Percentiles rank a stretch among this genome's conserved stretches.
Evolutionary conservation across 768 basidiomycete species (phyloP).

Genomic region (Pulveroboletus sp.): DNA sequence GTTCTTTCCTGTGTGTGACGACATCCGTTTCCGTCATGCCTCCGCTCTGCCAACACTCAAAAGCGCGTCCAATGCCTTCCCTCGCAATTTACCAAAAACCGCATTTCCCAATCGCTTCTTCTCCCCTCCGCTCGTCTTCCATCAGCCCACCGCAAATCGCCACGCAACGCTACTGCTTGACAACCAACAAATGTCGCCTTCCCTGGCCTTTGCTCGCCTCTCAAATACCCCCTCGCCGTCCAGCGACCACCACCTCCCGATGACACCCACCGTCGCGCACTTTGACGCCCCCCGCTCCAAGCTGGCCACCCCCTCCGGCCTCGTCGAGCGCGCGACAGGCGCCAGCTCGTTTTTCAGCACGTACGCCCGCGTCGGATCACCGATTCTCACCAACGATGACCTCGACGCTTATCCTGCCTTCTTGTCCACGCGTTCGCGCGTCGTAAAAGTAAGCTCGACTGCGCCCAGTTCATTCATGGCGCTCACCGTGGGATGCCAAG

Average conservation of each 20-base stretch:
- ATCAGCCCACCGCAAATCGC: slow-evolving; percentile 32
- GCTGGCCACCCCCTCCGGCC: background rate
- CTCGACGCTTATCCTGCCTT: slow-evolving; percentile 37
- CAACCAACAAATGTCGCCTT: slow-evolving; percentile 34
- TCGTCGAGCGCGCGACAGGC: slow-evolving; percentile 1
- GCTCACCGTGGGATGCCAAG: slow-evolving; percentile 12
- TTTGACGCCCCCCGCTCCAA: slow-evolving; percentile 10
- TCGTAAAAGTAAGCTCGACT: slow-evolving; percentile 44
- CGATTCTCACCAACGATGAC: slow-evolving; percentile 14
- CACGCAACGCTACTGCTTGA: slow-evolving; percentile 26
- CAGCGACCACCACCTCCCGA: slow-evolving; percentile 9
- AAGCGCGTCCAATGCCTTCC: slow-evolving; percentile 1
- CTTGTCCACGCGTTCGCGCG: slow-evolving; percentile 49
- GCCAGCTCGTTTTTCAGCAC: slow-evolving; percentile 1
- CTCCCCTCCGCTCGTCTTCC: slow-evolving; percentile 17
- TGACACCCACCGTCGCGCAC: slow-evolving; percentile 12
- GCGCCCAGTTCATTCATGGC: no score
- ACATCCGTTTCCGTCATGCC: slow-evolving; percentile 24
- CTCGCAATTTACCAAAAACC: slow-evolving; percentile 13
- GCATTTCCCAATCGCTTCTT: slow-evolving; percentile 19
- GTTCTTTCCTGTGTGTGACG: slow-evolving; percentile 29
- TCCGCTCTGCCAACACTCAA: slow-evolving; percentile 19
- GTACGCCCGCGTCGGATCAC: slow-evolving; percentile 22
- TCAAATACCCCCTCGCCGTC: slow-evolving; percentile 28
- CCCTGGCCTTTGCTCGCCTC: slow-evolving; percentile 11